Base-by-base conservation (phyloP, 169 alveolate genomes). In the Eimeria zaria region DNA sequence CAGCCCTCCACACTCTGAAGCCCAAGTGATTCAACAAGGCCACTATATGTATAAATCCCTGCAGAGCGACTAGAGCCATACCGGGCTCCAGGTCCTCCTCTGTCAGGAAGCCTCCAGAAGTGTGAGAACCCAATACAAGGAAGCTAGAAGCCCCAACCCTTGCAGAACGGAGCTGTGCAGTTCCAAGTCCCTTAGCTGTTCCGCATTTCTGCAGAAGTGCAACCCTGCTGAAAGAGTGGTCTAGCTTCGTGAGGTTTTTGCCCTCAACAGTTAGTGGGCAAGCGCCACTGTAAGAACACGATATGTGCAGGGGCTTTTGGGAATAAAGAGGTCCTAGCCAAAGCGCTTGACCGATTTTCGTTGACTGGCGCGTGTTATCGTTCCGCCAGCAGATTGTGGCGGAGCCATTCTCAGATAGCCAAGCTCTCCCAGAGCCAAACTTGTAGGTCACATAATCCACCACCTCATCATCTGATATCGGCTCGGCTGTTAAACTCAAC, bases 151-250 rank as follows among this genome's bases (percentile, higher is more conserved):
- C 51, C 58, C 81, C 93, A 48, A 55, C 64, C 62, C 12, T 87
- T 20, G 81, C 81, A 8, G 93, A 60, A 64, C 93, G 78, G 12
- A 87, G 93, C 41, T 87, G 58, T 16, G 93, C 93, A 39, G 71
- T 62, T 41, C 96, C 96, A 24, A 64, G 78, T 51, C 96, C 96
- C 36, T 44, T 73, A 24, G 88, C 94, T 9, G n/a, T 30, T 30
- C 96, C 96, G 94, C 96, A 93, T 2, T 22, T 36, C 27, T 81
- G 44, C 60, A 93, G 89, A 20, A 80, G 27, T 1, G 96, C 96
- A 33, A 93, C 69, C 69, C 96, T 44, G 44, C 94, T 93, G 64
- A 80, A 64, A 24, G 96, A 93, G 73, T 76, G 88, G 89, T 93
- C 96, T 62, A 64, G 33, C 53, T 39, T 46, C 18, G 78, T 46